A percentile compares a stretch with the other conserved stretches of the same genome.
These are phyloP conservation scores for Kokia cookei DNA, from an alignment of 441 rosid species.

Conservation along the genomic window DNA sequence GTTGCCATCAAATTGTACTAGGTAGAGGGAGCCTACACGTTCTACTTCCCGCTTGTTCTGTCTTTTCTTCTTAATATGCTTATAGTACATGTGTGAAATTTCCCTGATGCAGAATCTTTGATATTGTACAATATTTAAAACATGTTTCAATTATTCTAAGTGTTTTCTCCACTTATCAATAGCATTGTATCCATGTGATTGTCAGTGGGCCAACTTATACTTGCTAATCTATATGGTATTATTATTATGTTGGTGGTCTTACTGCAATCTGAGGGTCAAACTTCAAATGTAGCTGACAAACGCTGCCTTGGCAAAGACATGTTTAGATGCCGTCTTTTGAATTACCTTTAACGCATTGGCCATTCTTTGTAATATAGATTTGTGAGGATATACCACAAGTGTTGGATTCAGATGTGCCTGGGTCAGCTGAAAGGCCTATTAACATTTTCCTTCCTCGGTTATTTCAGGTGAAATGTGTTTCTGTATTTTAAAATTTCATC, in stretches of 20 bases:
- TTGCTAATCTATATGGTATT: not conserved
- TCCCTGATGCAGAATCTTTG: not conserved
- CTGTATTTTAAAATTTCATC: not conserved
- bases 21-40: not conserved
- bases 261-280: not conserved
- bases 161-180: not conserved
- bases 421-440: constrained; percentile 84
- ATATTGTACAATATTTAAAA: not conserved
- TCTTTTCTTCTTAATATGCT: not conserved
- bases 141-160: not conserved
- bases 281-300: not conserved
- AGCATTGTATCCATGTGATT: not conserved
- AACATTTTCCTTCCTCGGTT: constrained; percentile 79
- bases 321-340: not conserved
- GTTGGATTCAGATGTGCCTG: constrained; percentile 84
- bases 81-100: not conserved
- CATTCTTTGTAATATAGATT: constrained; percentile 40
- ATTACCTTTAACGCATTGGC: not conserved
- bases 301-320: not conserved
- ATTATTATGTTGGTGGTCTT: not conserved
- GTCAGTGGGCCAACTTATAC: not conserved
- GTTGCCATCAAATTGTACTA: not conserved
- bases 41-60: not conserved
- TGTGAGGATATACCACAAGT: constrained; percentile 97
- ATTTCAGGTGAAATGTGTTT: constrained; percentile 51